Evolutionary conservation across 75 land plant species (phyloP).

Genomic region (Pseudotsuga menziesii): DNA sequence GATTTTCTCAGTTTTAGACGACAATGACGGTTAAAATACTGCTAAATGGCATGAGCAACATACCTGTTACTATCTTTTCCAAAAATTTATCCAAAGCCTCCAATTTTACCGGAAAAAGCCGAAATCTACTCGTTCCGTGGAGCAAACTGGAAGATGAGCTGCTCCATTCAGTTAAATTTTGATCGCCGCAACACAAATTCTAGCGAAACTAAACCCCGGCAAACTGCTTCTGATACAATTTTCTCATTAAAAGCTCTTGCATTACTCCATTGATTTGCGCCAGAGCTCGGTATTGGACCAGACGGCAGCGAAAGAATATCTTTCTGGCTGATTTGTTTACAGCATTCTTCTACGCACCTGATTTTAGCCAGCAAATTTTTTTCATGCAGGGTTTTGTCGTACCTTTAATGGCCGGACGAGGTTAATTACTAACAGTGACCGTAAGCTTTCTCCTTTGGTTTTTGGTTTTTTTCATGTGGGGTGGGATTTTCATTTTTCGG

Average conservation of each 20-base stretch:
- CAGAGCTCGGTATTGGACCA: background rate
- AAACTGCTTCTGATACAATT: background rate
- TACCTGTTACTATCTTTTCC: background rate
- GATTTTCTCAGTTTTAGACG: background rate
- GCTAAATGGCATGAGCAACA: background rate
- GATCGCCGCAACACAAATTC: background rate
- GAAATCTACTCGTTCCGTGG: background rate
- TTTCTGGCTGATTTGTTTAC: background rate
- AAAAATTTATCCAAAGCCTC: background rate
- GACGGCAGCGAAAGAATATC: background rate
- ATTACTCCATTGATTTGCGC: constrained; percentile 1
- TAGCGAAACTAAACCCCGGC: too few species aligned
- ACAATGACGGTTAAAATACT: background rate
- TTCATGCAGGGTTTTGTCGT: too few species aligned
- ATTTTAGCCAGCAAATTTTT: background rate
- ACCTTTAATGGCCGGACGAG: too few species aligned
- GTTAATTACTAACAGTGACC: too few species aligned
- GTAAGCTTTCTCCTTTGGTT: too few species aligned
- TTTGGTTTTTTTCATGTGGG: too few species aligned
- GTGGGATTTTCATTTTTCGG: too few species aligned
- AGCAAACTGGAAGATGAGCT: background rate
- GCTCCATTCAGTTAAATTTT: background rate
- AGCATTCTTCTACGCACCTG: background rate
- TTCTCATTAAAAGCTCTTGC: background rate
- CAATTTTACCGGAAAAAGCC: background rate